These are phyloP conservation scores for Botrytis cinerea DNA, from an alignment of 2,329 filamentous ascomycete genomes.

Conservation along the genomic window DNA sequence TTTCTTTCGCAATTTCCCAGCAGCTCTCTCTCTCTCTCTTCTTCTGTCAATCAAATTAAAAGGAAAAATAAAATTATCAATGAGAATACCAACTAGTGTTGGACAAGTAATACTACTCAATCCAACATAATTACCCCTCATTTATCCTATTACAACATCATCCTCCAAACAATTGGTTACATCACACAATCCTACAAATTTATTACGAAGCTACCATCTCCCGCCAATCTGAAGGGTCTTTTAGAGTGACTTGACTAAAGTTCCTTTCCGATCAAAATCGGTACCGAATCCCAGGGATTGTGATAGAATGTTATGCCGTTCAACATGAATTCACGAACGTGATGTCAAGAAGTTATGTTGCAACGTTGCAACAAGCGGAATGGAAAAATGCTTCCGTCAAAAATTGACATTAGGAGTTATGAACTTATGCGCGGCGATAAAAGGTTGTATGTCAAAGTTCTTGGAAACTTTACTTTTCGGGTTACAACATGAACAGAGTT, in stretches of 20 bases:
- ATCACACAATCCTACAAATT: background rate
- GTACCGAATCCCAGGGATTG: constrained; percentile 8
- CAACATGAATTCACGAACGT: background rate
- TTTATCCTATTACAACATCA: background rate
- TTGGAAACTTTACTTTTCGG: background rate
- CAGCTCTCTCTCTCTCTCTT: no score
- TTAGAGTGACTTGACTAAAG: constrained; percentile 1
- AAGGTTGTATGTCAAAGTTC: background rate
- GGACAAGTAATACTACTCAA: background rate
- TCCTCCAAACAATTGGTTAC: background rate
- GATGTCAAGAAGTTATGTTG: background rate
- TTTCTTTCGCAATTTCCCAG: background rate
- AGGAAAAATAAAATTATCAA: background rate
- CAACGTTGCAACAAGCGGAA: background rate
- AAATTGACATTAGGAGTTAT: background rate
- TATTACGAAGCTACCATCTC: background rate
- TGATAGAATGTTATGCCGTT: background rate
- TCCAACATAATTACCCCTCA: background rate
- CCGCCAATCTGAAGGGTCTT: constrained; percentile 13
- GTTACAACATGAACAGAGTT: background rate
- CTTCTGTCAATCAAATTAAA: background rate
- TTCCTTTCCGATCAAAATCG: constrained; percentile 1
- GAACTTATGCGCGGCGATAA: background rate
- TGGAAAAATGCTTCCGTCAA: background rate
- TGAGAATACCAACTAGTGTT: background rate